Base-by-base conservation (phyloP, 768 basidiomycete genomes). In the Chalciporus sphaerocephalus region DNA sequence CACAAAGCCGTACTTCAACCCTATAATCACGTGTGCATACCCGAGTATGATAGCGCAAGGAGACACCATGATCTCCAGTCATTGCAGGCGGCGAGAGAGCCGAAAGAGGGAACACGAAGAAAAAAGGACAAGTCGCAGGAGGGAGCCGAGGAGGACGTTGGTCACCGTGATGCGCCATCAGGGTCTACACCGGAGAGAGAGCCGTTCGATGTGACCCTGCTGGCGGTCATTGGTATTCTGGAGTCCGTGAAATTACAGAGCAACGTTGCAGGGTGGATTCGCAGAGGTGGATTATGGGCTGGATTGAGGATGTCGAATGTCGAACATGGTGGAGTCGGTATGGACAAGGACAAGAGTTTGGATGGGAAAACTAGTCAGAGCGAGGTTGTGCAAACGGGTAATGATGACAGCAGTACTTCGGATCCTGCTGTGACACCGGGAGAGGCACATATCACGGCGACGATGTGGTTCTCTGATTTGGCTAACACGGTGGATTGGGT, bases 1-100 rank as follows among this genome's bases (percentile, higher is more conserved):
- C 65, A 63, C 48, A 79, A 79, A 53, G 78, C 85, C 0, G 73
- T 68, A 22, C 69, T 85, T 13, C 90, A 92, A 57, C 90, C 89
- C 0, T 86, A 78, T 69, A 92, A 88, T 58, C 90, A 92, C 57
- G 66, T 92, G 17, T 87, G 84, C 57, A 75, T 92, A 52, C 72
- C 67, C 9, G 88, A 90, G 57, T 92, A 90, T 58, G 69, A 72
- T 12, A 67, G 62, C 2, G 53, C 65, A 8, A 68, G 66, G 57
- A 74, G 83, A 22, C 57, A 58, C 15, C 49, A 50, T 15, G 74
- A 76, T 46, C 51, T 75, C 16, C 62, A 48, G 11, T 51, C 46
- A 6, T 51, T 74, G 6, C 36, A 48, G 18, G 48, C 46, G 13
- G 52, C 58, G 8, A 45, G 35, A 36, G 33, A 53, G 4, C 50